phyloP scores from a whole-genome alignment of 129 eudicot species.

The Solidago caesia region DNA sequence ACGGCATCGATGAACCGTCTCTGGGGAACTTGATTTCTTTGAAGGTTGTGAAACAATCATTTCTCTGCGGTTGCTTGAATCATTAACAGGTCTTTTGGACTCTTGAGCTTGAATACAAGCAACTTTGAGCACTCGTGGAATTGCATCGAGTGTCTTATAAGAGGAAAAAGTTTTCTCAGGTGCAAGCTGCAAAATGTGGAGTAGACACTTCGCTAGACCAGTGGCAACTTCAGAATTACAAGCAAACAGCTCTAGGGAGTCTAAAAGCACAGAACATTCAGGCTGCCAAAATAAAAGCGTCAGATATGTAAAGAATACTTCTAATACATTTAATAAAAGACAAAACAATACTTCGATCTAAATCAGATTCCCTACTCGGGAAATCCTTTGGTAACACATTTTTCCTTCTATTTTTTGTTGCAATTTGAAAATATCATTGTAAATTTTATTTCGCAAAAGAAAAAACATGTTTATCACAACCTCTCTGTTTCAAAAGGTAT shows the following conservation, averaged over 20 bases:
- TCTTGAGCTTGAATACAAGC: conserved; percentile 83
- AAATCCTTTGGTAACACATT: conserved; percentile 15
- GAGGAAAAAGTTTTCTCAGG: conserved; percentile 80
- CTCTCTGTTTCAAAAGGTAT: not conserved
- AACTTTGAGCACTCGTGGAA: conserved; percentile 89
- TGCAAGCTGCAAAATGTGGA: conserved; percentile 65
- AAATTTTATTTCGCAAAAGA: not conserved
- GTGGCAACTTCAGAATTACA: conserved; percentile 64
- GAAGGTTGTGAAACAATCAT: conserved; percentile 27
- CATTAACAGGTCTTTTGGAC: conserved; percentile 45
- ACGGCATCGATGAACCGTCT: conserved; percentile 35
- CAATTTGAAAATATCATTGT: conserved; percentile 3
- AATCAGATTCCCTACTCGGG: conserved; percentile 6
- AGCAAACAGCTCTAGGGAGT: conserved; percentile 87
- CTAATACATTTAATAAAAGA: not conserved
- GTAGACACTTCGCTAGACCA: conserved; percentile 71
- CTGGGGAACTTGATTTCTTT: conserved; percentile 33
- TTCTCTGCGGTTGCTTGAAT: conserved; percentile 26
- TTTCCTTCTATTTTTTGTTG: conserved; percentile 10
- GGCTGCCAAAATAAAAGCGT: conserved; percentile 58
- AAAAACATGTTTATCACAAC: conserved; percentile 9
- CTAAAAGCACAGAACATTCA: conserved; percentile 82
- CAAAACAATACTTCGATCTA: conserved; percentile 4
- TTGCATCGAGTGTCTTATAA: conserved; percentile 76
- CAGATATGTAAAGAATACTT: conserved; percentile 15